Percentiles rank a stretch among this genome's conserved stretches.
Evolutionary conservation across 75 land plant genomes (phyloP).

Genomic region (Azolla pinnata): DNA sequence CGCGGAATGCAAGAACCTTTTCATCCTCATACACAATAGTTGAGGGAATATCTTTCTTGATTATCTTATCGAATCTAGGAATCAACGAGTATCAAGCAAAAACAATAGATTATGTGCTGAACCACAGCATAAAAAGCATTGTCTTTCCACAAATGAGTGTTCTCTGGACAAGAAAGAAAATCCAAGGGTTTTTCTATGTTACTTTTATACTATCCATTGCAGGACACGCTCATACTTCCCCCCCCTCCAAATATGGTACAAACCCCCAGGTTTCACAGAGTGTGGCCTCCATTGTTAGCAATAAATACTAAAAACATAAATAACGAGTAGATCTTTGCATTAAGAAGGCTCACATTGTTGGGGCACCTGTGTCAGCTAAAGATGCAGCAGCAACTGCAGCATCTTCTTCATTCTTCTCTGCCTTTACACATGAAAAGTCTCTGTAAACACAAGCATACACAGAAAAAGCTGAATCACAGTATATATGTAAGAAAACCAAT

Average conservation of each 20-base stretch:
- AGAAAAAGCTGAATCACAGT: no score
- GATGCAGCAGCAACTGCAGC: constrained; percentile 60
- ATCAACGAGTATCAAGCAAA: not conserved
- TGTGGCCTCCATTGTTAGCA: not conserved
- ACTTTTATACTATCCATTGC: no score
- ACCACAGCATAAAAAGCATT: no score
- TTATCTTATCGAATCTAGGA: constrained; percentile 88
- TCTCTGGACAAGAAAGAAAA: not conserved
- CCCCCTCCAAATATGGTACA: not conserved
- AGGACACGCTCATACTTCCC: no score
- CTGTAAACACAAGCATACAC: no score
- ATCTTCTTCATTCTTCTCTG: constrained; percentile 65
- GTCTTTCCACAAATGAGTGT: not conserved
- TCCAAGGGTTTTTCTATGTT: not conserved
- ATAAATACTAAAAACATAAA: not conserved
- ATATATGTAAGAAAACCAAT: no score
- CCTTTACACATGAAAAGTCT: constrained; percentile 8
- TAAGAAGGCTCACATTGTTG: constrained; percentile 62
- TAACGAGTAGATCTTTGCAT: constrained; percentile 1
- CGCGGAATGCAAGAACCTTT: constrained; percentile 76
- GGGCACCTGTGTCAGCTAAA: constrained; percentile 45
- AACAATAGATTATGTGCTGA: not conserved
- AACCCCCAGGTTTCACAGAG: not conserved
- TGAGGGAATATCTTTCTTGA: constrained; percentile 81
- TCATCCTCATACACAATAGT: constrained; percentile 86